phyloP scores from a whole-genome alignment of 306 rosid genomes.

The Quercus robur region DNA sequence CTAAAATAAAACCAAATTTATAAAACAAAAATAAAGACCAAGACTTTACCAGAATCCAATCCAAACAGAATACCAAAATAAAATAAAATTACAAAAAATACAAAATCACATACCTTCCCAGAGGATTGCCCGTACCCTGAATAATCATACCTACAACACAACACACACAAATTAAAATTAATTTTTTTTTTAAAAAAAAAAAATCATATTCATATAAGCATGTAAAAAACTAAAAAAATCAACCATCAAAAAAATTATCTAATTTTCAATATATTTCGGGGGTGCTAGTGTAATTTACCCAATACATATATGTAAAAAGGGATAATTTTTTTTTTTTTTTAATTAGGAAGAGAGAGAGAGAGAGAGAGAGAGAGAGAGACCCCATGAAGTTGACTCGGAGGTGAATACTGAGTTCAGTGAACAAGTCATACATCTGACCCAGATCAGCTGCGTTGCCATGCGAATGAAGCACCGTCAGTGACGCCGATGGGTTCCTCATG shows the following conservation, averaged over 20 bases:
- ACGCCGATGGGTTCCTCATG: conserved; percentile 61
- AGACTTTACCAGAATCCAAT: not conserved
- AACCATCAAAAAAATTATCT: too few relatives aligned
- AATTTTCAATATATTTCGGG: too few relatives aligned
- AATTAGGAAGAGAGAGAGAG: too few relatives aligned
- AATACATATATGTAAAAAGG: not conserved
- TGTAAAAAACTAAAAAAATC: not conserved
- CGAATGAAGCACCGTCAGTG: conserved; percentile 69
- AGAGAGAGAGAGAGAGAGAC: conserved; percentile 32
- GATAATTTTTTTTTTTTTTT: too few relatives aligned
- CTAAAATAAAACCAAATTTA: too few relatives aligned
- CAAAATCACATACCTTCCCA: conserved; percentile 70
- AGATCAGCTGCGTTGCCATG: conserved; percentile 99
- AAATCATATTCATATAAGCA: not conserved
- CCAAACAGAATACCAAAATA: not conserved
- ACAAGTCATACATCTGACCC: conserved; percentile 93
- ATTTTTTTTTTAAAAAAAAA: not conserved
- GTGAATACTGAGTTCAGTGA: conserved; percentile 72
- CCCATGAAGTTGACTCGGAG: conserved; percentile 86
- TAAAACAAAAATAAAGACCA: not conserved
- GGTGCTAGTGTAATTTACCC: too few relatives aligned
- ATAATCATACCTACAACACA: conserved; percentile 70
- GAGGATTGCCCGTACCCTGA: conserved; percentile 87
- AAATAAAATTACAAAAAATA: not conserved
- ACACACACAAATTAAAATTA: not conserved